Base-by-base conservation (phyloP, 75 land plant species). In the Larix kaempferi region DNA sequence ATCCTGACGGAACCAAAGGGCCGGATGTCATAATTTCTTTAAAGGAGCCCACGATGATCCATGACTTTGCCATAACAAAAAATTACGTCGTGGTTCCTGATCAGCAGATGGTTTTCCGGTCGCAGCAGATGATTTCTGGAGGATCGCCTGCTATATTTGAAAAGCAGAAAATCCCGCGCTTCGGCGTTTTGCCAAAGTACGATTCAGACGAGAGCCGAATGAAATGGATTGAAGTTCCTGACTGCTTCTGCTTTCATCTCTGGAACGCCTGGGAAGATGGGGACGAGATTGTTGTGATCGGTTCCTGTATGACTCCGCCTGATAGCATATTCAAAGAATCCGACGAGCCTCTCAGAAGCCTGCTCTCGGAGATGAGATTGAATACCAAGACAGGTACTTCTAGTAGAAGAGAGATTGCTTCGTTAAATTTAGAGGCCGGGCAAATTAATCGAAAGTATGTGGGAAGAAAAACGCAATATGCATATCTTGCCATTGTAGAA, bases 201-300 rank as follows among this genome's bases (percentile, higher is more conserved):
- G 90, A 84, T 27, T 23, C 71, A 1, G 77, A 81, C 69, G 85
- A 81, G 23, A 56, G 56, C 52, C 75, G 82, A 23, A 79, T 95
- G 15, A 49, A 76, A 3, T 95, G 98, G 98, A 80, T 95, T 26
- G 92, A 93, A 22, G 91, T 85, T 15, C 98, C 98, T 0, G 98
- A 95, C 55, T 91, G 94, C 23, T 95, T 95, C 82, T 93, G 95
- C 59, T 95, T 93, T 76, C 98, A 95, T 54, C 66, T 95, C 10
- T 95, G 96, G 95, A 95, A 95, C 79, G 91, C 98, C 0, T 95
- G 98, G 98, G 98, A 95, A 86, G 98, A 94, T 39, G 82, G 84
- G 14, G 87, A 80, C 12, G 88, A 82, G 21, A 65, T 89, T 1
- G 89, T 89, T 15, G 81, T 94, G 6, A 80, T 94, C 55, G 94